Conservation (phyloP, 768 basidiomycete genomes). For the Panaeolus cyanescens region DNA sequence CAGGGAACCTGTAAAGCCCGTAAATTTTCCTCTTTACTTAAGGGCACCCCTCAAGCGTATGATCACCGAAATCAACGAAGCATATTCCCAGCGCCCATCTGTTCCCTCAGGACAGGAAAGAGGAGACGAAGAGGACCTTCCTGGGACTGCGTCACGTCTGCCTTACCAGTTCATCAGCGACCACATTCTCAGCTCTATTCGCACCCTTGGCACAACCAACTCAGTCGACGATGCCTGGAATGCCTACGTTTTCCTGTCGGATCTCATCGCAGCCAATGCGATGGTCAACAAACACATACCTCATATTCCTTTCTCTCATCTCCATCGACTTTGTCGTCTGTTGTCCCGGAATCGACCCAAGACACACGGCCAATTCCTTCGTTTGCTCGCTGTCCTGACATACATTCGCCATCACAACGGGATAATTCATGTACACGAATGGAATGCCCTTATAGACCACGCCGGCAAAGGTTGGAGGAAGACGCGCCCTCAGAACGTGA, state of each 20-base stretch:
- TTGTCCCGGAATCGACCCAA: constrained; percentile 56
- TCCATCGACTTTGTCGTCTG: constrained; percentile 64
- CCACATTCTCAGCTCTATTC: constrained; percentile 12
- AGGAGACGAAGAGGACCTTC: constrained; percentile 4
- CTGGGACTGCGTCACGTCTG: constrained; percentile 8
- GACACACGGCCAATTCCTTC: constrained; percentile 61
- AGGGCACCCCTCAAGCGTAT: constrained; percentile 5
- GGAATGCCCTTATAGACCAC: constrained; percentile 73
- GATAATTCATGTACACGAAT: constrained; percentile 60
- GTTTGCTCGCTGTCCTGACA: constrained; percentile 67
- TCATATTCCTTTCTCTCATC: constrained; percentile 41
- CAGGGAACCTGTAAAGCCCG: constrained; percentile 14
- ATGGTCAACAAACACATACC: constrained; percentile 20
- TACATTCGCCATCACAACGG: constrained; percentile 59
- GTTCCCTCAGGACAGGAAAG: background rate
- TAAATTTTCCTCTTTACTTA: constrained; percentile 12
- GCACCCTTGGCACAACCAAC: constrained; percentile 16
- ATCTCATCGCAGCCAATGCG: constrained; percentile 23
- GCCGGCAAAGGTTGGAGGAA: constrained; percentile 69
- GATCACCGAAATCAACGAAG: constrained; percentile 7
- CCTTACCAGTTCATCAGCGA: constrained; percentile 6
- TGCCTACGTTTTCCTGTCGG: constrained; percentile 40
- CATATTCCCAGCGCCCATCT: background rate
- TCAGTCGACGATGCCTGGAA: constrained; percentile 38
- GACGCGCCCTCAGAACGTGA: constrained; percentile 57